Evolutionary conservation across 108 stramenopile species (phyloP), one percentile per base, ranked within the genome.

Genomic region (Chaetoceros tenuissimus): DNA sequence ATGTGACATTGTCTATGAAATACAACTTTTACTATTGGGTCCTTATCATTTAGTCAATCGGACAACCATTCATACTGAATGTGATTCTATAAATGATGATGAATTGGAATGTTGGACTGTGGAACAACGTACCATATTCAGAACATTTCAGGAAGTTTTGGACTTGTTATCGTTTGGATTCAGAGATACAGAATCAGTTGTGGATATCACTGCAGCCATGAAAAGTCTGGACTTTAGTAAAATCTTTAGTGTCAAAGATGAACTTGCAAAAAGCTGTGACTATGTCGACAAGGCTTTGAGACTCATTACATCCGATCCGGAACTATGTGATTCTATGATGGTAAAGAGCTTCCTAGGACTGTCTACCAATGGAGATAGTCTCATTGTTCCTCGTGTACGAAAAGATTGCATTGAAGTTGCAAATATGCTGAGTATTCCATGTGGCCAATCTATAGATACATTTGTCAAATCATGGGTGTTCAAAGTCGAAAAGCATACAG

Each of bases 1-100:
- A 51, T 81, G 60, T 55, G 73, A 80, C 51, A 34, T 91, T 44
- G 68, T 72, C 19, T 91, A 85, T 59, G 72, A 83, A 59, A 75
- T 90, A 46, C 55, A 68, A 29, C 30, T 73, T 19, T 43, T 82
- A 23, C 53, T 86, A 17, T 53, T 84, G 44, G 53, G 53, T 46
- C 31, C 68, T 31, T 64, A 67, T 28, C 28, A 51, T 22, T 28
- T 51, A 18, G 26, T 51, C 3, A 25, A 60, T 22, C n/a, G 30
- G 31, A 31, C 46, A 18, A 25, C 34, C 31, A 24, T 20, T 3
- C 27, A 13, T 1, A 18, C 50, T n/a, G n/a, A n/a, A n/a, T n/a
- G n/a, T n/a, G n/a, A n/a, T n/a, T n/a, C n/a, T n/a, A n/a, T n/a
- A n/a, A n/a, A n/a, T n/a, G 46, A 50, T 31, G 50, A 48, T 17